A percentile compares a stretch with the other conserved stretches of the same genome.
Evolutionary conservation across 2,329 filamentous ascomycete species (phyloP).

Genomic region (Fusarium sp.): DNA sequence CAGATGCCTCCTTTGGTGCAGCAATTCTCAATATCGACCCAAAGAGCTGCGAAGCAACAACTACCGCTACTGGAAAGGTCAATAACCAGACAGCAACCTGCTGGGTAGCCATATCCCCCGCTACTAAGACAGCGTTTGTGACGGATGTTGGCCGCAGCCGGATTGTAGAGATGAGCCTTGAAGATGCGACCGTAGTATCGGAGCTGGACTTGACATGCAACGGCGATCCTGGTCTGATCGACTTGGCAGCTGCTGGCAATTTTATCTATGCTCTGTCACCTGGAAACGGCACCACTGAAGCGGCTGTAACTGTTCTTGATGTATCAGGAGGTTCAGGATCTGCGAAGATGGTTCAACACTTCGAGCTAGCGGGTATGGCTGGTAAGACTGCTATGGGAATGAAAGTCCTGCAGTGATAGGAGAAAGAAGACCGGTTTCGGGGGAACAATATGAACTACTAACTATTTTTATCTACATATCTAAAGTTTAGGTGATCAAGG

Average conservation of each 20-base stretch:
- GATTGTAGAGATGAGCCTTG: slow-evolving; percentile 68
- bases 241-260: slow-evolving; percentile 64
- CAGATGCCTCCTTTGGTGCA: slow-evolving; percentile 70
- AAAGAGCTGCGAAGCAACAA: slow-evolving; percentile 48
- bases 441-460: too few species aligned
- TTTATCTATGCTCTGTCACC: slow-evolving; percentile 71
- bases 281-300: slow-evolving; percentile 60
- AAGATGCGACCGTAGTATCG: slow-evolving; percentile 62
- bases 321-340: slow-evolving; percentile 32
- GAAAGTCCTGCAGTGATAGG: slow-evolving; percentile 4
- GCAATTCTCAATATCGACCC: slow-evolving; percentile 61
- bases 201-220: slow-evolving; percentile 58
- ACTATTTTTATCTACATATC: too few species aligned
- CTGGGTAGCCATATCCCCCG: slow-evolving; percentile 66
- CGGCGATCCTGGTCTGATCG: slow-evolving; percentile 67
- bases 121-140: slow-evolving; percentile 67
- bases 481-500: too few species aligned
- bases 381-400: slow-evolving; percentile 22
- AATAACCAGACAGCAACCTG: slow-evolving; percentile 68
- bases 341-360: slow-evolving; percentile 52
- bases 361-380: slow-evolving; percentile 44
- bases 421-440: too few species aligned
- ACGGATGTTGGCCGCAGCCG: slow-evolving; percentile 67
- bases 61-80: slow-evolving; percentile 58
- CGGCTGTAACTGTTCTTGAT: slow-evolving; percentile 57